phyloP scores from a whole-genome alignment of 768 basidiomycete genomes.

The Suillus subluteus region DNA sequence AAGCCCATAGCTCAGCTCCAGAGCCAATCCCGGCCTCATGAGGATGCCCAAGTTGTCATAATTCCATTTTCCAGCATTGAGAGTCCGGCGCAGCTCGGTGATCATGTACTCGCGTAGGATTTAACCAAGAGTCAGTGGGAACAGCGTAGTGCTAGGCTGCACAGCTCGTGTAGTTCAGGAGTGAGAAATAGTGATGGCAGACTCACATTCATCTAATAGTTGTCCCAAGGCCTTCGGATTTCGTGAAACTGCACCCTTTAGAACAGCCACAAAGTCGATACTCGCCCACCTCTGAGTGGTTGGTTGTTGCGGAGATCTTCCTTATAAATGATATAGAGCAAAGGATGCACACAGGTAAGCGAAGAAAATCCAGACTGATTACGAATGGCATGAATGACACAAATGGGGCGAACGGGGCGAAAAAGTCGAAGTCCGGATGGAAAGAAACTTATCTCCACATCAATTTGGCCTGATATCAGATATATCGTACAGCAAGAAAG shows the following conservation, averaged over 20 bases:
- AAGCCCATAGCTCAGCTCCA: slow-evolving; percentile 90
- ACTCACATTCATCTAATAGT: slow-evolving; percentile 51
- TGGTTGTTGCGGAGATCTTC: slow-evolving; percentile 60
- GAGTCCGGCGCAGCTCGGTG: slow-evolving; percentile 84
- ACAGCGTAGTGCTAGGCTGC: slow-evolving; percentile 86
- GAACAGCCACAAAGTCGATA: slow-evolving; percentile 77
- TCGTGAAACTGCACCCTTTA: slow-evolving; percentile 55
- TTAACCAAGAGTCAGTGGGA: slow-evolving; percentile 86
- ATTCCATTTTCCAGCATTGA: slow-evolving; percentile 93
- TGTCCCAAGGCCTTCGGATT: slow-evolving; percentile 51
- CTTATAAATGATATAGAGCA: slow-evolving; percentile 29
- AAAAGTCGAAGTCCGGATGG: no score
- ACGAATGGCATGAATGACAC: no score
- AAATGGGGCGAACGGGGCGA: no score
- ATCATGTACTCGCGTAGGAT: slow-evolving; percentile 85
- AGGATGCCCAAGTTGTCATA: slow-evolving; percentile 85
- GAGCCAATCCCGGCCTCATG: slow-evolving; percentile 75
- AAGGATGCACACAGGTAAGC: not conserved
- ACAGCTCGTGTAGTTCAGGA: not conserved
- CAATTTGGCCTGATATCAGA: no score
- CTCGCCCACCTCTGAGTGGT: slow-evolving; percentile 80
- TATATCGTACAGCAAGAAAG: no score
- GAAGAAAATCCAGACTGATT: not conserved
- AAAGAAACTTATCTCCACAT: no score
- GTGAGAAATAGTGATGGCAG: slow-evolving; percentile 14